phyloP scores from a whole-genome alignment of 108 stramenopile genomes.

The Nitzschia inconspicua region DNA sequence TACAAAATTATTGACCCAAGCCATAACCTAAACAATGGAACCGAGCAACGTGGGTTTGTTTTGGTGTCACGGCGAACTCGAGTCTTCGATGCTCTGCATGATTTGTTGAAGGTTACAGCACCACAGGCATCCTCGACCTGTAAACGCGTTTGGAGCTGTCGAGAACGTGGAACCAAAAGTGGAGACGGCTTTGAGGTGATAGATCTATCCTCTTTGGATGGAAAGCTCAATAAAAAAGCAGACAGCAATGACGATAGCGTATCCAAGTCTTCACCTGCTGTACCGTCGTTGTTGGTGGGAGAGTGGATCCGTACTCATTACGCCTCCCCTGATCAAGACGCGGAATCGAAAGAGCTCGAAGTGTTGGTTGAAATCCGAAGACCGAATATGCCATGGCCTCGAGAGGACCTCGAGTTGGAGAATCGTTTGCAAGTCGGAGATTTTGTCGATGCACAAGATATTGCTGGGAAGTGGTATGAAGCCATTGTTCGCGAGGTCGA shows the following conservation, averaged over 20 bases:
- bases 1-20: conserved; percentile 43
- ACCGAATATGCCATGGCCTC: conserved; percentile 46
- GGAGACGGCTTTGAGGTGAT: conserved; percentile 73
- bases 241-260: conserved; percentile 1
- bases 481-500: conserved; percentile 54
- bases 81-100: conserved; percentile 39
- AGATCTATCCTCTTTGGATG: conserved; percentile 33
- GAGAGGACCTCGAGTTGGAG: conserved; percentile 51
- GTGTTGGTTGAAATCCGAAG: conserved; percentile 58
- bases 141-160: conserved; percentile 59
- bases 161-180: conserved; percentile 5
- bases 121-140: conserved; percentile 49
- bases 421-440: conserved; percentile 76
- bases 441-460: conserved; percentile 80
- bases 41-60: conserved; percentile 43
- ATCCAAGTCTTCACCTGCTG: neutral
- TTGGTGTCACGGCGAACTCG: conserved; percentile 43
- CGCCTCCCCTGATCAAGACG: neutral
- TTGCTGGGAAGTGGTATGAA: conserved; percentile 78
- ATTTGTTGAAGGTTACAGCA: conserved; percentile 46
- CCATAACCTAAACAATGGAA: neutral
- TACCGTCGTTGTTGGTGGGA: conserved; percentile 33
- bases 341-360: conserved; percentile 24
- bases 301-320: conserved; percentile 45
- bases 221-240: conserved; percentile 14